These are phyloP conservation scores for Closterium sp. DNA, from an alignment of 139 green algal genomes.

Conservation along the genomic window DNA sequence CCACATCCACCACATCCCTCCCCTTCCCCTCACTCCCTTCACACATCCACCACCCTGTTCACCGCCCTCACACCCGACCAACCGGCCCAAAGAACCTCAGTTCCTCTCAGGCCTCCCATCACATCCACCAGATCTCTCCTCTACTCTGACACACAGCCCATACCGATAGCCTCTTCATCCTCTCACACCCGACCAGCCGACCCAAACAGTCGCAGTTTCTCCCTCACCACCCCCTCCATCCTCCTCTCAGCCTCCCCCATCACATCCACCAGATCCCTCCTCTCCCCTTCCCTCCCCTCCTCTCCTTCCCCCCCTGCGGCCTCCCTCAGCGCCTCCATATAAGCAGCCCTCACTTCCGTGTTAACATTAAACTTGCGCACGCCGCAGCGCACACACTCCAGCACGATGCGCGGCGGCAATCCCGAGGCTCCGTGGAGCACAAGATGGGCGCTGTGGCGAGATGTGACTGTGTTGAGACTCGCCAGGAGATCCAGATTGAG, in stretches of 20 bases:
- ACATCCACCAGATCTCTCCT: conserved; percentile 27
- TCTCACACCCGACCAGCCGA: conserved; percentile 17
- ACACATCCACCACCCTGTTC: not conserved
- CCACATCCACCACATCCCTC: too few species aligned
- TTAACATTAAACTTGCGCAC: conserved; percentile 60
- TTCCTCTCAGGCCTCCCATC: conserved; percentile 13
- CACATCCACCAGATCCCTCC: conserved; percentile 33
- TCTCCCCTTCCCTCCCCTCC: too few species aligned
- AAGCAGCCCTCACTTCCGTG: conserved; percentile 53
- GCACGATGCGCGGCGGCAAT: conserved; percentile 38
- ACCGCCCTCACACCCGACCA: not conserved
- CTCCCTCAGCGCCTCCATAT: conserved; percentile 37
- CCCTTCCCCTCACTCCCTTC: not conserved
- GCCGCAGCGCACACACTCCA: conserved; percentile 46
- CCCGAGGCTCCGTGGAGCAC: conserved; percentile 55
- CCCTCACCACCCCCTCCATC: conserved; percentile 39
- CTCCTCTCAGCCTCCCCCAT: conserved; percentile 1
- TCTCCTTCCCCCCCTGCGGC: not conserved
- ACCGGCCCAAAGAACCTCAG: conserved; percentile 38
- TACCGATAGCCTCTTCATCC: too few species aligned
- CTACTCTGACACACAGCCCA: too few species aligned
- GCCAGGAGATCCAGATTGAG: not conserved
- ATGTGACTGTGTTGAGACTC: not conserved
- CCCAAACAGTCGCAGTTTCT: conserved; percentile 43
- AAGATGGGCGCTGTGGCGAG: not conserved